These are phyloP conservation scores for Coccomyxa subellipsoidea DNA, from an alignment of 163 green algal genomes.

Conservation along the genomic window DNA sequence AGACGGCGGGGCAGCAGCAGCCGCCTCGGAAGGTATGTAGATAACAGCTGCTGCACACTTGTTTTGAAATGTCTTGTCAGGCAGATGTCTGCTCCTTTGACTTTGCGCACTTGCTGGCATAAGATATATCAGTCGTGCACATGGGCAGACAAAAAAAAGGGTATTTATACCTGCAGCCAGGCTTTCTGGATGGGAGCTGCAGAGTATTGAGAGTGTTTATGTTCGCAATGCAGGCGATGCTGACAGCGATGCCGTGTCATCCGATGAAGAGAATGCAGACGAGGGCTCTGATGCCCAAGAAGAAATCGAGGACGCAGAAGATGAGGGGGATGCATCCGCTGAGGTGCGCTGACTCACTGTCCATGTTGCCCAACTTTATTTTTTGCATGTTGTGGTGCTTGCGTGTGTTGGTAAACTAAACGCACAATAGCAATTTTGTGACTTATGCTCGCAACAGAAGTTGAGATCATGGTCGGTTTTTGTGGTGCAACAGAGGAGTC, in stretches of 20 bases:
- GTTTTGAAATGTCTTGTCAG: not conserved
- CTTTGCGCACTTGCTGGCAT: not conserved
- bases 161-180: too few relatives aligned
- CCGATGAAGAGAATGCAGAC: conserved; percentile 12
- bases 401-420: not conserved
- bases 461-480: not conserved
- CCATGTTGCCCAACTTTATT: not conserved
- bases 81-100: not conserved
- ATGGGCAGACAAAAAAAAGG: not conserved
- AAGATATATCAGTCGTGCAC: not conserved
- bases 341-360: not conserved
- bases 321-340: not conserved
- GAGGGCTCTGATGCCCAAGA: not conserved
- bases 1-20: conserved; percentile 4
- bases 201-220: not conserved
- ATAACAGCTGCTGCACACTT: not conserved
- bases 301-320: not conserved
- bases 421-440: too few relatives aligned
- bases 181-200: too few relatives aligned
- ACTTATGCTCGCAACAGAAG: too few relatives aligned
- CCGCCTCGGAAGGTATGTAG: not conserved
- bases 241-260: not conserved
- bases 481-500: too few relatives aligned
- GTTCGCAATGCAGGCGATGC: not conserved
- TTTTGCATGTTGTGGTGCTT: not conserved